Conservation (phyloP, 2,329 filamentous ascomycete genomes). For the Pseudogymnoascus verrucosus region DNA sequence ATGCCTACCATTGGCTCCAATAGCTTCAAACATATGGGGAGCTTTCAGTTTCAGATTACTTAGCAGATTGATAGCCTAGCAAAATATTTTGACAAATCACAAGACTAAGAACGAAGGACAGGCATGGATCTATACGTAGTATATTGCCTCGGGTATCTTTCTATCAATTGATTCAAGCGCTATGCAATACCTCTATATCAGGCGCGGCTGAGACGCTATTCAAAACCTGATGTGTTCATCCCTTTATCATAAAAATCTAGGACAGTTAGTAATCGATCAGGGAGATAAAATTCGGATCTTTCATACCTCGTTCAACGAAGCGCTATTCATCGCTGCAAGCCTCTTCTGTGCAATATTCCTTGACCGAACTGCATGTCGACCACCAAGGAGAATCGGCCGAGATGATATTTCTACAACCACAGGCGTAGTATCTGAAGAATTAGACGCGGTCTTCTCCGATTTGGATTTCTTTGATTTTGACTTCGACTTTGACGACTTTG, state of each 20-base stretch:
- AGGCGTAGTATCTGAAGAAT: conserved; percentile 24
- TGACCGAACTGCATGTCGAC: conserved; percentile 66
- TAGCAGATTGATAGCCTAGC: neutral
- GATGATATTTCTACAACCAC: conserved; percentile 36
- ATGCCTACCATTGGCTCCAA: neutral
- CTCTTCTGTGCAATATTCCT: conserved; percentile 85
- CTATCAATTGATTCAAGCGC: conserved; percentile 1
- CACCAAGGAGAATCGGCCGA: conserved; percentile 39
- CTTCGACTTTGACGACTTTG: conserved; percentile 7
- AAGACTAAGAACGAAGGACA: neutral
- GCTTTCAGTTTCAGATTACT: neutral
- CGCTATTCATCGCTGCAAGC: conserved; percentile 70
- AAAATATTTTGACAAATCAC: neutral
- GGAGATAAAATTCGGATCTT: conserved; percentile 19
- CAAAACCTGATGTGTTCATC: neutral
- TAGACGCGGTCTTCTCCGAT: conserved; percentile 13
- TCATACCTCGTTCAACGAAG: conserved; percentile 74
- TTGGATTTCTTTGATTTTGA: conserved; percentile 20
- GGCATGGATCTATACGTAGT: neutral
- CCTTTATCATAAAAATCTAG: conserved; percentile 64
- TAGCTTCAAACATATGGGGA: neutral
- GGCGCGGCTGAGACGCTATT: neutral
- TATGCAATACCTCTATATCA: neutral
- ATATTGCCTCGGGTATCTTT: conserved; percentile 4
- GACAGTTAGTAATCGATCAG: conserved; percentile 16